Conservation (phyloP, 306 rosid species). For the Boehmeria nivea region DNA sequence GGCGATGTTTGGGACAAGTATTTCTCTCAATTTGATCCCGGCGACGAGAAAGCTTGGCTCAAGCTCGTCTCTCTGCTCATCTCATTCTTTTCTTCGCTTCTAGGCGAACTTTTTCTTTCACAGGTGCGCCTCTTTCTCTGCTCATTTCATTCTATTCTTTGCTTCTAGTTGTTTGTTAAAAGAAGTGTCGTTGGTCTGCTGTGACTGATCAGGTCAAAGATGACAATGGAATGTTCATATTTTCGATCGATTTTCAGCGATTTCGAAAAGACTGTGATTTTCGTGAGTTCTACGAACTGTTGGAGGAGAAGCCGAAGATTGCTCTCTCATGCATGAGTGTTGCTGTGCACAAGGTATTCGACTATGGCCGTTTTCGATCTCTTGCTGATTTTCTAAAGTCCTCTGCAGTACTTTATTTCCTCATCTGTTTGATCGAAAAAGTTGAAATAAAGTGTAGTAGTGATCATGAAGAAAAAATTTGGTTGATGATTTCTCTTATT, state of each 20-base stretch:
- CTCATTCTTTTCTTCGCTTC: slow-evolving; percentile 49
- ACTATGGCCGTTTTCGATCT: neutral
- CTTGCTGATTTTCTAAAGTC: slow-evolving; percentile 11
- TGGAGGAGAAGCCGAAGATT: slow-evolving; percentile 63
- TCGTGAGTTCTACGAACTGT: slow-evolving; percentile 45
- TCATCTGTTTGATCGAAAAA: too few species aligned
- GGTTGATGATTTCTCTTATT: too few species aligned
- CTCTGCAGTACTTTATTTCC: neutral
- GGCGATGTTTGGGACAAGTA: slow-evolving; percentile 33
- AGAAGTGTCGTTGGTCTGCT: neutral
- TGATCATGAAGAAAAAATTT: too few species aligned
- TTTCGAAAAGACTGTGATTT: slow-evolving; percentile 39
- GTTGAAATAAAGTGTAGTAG: too few species aligned
- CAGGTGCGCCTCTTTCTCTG: slow-evolving; percentile 38
- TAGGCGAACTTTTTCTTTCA: slow-evolving; percentile 41
- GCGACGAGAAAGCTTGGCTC: slow-evolving; percentile 54
- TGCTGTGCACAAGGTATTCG: slow-evolving; percentile 66
- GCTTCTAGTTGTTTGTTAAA: too few species aligned
- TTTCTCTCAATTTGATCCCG: slow-evolving; percentile 58
- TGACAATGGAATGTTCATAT: slow-evolving; percentile 37
- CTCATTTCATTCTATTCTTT: too few species aligned
- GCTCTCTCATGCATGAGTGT: slow-evolving; percentile 67
- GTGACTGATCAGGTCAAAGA: slow-evolving; percentile 31
- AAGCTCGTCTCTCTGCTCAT: slow-evolving; percentile 51
- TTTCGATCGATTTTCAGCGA: slow-evolving; percentile 66